Evolutionary conservation across 768 basidiomycete genomes (phyloP), one percentile per base, ranked within the genome.

Genomic region (Russula olivacea): DNA sequence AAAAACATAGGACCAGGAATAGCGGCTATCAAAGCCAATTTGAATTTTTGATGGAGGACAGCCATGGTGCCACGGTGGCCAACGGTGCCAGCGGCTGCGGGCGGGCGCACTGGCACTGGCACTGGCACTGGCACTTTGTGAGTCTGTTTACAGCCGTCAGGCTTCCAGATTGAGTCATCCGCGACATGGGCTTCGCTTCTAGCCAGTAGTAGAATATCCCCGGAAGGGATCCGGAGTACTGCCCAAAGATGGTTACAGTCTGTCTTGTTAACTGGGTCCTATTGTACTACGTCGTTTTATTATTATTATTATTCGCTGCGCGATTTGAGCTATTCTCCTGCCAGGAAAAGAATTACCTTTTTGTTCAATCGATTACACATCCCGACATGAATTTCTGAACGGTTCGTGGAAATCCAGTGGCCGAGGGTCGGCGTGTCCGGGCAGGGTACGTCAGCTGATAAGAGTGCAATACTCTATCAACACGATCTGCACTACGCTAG

Each of bases 21-120:
- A 19, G 19, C 19, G 43, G 63, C 30, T 54, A 66, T 60, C 63
- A 66, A 63, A 55, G 49, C 21, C 53, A 54, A n/a, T n/a, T 32
- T 64, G 58, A 34, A 1, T 36, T 36, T 36, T 36, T 36, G 10
- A 32, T 28, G 28, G 28, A 28, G 28, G 28, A 28, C 30, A 30
- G 30, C 30, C 30, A 30, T 30, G 32, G 36, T 40, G 62, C 45
- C 32, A 9, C 34, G 34, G 34, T 34, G 34, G 34, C n/a, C n/a
- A n/a, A n/a, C n/a, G n/a, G n/a, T n/a, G n/a, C n/a, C n/a, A n/a
- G n/a, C n/a, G n/a, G n/a, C n/a, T n/a, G n/a, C n/a, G n/a, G n/a
- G n/a, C n/a, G n/a, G 34, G 34, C 34, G 4, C 30, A 30, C 30
- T 30, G 10, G 34, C 10, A 12, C 28, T 28, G 30, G 3, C 30